A percentile compares a stretch with the other conserved stretches of the same genome.
phyloP scores from a whole-genome alignment of 495 filamentous ascomycete genomes.

The Sabuloglossum arenarium region DNA sequence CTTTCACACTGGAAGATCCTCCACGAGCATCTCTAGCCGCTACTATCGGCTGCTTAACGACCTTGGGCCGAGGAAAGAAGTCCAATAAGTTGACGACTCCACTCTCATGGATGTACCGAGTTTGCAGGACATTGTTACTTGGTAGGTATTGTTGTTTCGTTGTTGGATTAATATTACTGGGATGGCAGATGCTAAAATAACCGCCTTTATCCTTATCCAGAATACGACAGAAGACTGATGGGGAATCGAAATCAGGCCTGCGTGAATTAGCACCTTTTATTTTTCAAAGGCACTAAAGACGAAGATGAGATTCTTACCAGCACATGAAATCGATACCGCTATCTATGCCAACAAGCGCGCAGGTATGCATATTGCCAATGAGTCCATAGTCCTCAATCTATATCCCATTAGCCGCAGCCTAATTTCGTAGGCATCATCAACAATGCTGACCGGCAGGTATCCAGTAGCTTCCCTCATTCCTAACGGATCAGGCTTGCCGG shows the following conservation, averaged over 20 bases:
- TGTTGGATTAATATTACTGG: slow-evolving; percentile 24
- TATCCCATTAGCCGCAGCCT: background rate
- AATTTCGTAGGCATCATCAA: background rate
- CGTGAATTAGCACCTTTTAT: background rate
- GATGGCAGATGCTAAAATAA: slow-evolving; percentile 39
- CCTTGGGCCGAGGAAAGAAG: slow-evolving; percentile 45
- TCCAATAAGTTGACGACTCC: slow-evolving; percentile 50
- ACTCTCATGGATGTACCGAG: slow-evolving; percentile 46
- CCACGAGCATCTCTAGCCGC: background rate
- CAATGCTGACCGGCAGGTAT: background rate
- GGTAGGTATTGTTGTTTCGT: slow-evolving; percentile 54
- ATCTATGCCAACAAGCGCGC: slow-evolving; percentile 46
- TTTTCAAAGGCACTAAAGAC: background rate
- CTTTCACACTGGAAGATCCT: slow-evolving; percentile 16
- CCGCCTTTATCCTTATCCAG: slow-evolving; percentile 53
- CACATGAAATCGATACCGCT: slow-evolving; percentile 59
- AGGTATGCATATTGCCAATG: slow-evolving; percentile 62
- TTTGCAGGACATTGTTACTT: slow-evolving; percentile 49
- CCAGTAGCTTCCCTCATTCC: background rate
- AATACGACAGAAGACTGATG: slow-evolving; percentile 24
- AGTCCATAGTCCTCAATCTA: slow-evolving; percentile 58
- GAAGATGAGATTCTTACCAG: slow-evolving; percentile 25
- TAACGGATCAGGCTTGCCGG: too few species aligned
- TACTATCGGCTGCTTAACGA: slow-evolving; percentile 10
- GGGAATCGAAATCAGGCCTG: slow-evolving; percentile 15